Base-by-base conservation (phyloP, 2,329 filamentous ascomycete genomes). In the Claviceps sorghi region DNA sequence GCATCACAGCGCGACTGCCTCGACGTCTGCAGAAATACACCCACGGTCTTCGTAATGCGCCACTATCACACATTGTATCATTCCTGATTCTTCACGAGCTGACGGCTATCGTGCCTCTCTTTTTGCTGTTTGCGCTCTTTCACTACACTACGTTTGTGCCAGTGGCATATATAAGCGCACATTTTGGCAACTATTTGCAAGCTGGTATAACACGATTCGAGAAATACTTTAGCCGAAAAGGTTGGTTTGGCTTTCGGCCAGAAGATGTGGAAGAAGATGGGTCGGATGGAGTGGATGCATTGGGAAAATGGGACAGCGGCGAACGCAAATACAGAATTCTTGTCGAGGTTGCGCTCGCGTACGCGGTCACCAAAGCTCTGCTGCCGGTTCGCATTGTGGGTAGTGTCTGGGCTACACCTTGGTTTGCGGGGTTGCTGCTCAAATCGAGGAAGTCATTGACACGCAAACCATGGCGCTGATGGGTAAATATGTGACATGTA, bases 61-160 rank as follows among this genome's bases (percentile, higher is more conserved):
- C 93, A 0, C 67, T 89, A 45, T 87, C 87, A 1, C 88, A 96
- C 68, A 74, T 95, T 43, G 80, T 84, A 1, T 83, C 91, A 0
- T 98, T 98, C 66, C 73, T 97, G 11, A 72, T 96, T 41, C 76
- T 98, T 0, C 93, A 98, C 71, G 93, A 98, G 67, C 65, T 96
- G 45, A 97, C 93, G 0, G 91, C 93, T 10, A 71, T 96, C 11
- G 67, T 91, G 1, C 91, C 91, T 0, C 69, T 97, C 0, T 65
- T 94, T 41, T 83, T 79, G 0, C 76, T 97, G 1, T 82, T 86
- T 22, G 82, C 76, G 1, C 65, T 80, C 1, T 95, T 98, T 67
- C 87, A 97, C 69, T 89, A 88, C 64, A 81, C 80, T 1, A 74
- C 82, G 55, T 86, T 84, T 75, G 74, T 88, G 30, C 89, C 91